Percentiles rank a stretch among this genome's conserved stretches.
Conservation (phyloP, 805 yeast species). For the Kregervanrija delftensis region DNA sequence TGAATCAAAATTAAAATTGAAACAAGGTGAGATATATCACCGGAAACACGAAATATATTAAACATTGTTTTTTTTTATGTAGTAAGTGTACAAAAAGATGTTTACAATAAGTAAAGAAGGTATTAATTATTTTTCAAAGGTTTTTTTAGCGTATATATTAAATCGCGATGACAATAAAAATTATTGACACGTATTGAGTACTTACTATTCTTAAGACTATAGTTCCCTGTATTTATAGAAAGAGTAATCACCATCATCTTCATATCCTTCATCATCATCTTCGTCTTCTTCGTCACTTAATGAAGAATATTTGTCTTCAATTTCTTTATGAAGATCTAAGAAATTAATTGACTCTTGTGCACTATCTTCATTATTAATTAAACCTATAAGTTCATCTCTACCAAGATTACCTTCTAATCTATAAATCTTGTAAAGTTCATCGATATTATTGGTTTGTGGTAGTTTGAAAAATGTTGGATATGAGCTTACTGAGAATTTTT, state of each 20-base stretch:
- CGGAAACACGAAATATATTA: conserved; percentile 37
- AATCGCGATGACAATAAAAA: background rate
- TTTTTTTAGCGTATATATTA: too few species aligned
- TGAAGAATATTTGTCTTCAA: conserved; percentile 16
- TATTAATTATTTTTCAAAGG: too few species aligned
- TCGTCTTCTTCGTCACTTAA: conserved; percentile 7
- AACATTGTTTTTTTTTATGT: conserved; percentile 15
- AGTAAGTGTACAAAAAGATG: too few species aligned
- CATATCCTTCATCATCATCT: conserved; percentile 13
- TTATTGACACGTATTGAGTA: background rate
- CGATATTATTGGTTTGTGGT: conserved; percentile 11
- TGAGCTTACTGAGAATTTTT: conserved; percentile 21
- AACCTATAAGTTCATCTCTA: conserved; percentile 19
- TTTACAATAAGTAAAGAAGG: too few species aligned
- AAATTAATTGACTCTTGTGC: conserved; percentile 11
- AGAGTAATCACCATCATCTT: conserved; percentile 16
- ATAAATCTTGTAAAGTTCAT: conserved; percentile 9
- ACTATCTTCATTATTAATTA: conserved; percentile 28
- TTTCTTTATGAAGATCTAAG: conserved; percentile 19
- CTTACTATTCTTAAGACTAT: conserved; percentile 5
- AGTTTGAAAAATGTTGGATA: conserved; percentile 27
- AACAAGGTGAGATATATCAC: conserved; percentile 78
- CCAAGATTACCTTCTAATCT: conserved; percentile 19
- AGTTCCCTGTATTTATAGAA: conserved; percentile 15
- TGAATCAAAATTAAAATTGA: conserved; percentile 71